phyloP scores from a whole-genome alignment of 2,329 filamentous ascomycete genomes.

The Aulographum hederae region DNA sequence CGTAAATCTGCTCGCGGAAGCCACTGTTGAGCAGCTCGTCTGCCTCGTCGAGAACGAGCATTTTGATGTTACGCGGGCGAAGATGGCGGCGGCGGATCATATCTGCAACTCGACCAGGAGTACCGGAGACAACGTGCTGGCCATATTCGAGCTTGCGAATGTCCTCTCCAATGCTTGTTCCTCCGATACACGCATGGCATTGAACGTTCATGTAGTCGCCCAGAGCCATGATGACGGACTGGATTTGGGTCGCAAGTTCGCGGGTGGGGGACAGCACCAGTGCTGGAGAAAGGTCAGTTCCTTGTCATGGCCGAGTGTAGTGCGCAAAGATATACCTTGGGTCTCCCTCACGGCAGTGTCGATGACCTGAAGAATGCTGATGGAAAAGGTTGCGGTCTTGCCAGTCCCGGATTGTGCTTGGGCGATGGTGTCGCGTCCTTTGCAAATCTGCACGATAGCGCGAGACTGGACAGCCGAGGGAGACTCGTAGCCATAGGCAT shows the following conservation, averaged over 20 bases:
- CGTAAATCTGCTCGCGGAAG: constrained; percentile 97
- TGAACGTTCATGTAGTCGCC: constrained; percentile 99
- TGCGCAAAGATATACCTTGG: constrained; percentile 33
- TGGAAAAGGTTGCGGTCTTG: constrained; percentile 93
- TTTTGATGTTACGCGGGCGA: constrained; percentile 59
- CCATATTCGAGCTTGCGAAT: constrained; percentile 96
- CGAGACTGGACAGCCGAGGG: constrained; percentile 95
- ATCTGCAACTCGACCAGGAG: constrained; percentile 84
- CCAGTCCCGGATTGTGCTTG: constrained; percentile 94
- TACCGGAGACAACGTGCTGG: constrained; percentile 93
- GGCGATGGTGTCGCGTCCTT: constrained; percentile 94
- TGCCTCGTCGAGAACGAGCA: constrained; percentile 60
- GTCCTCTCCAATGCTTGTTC: constrained; percentile 94
- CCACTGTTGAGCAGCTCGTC: constrained; percentile 77
- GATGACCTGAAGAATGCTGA: constrained; percentile 90
- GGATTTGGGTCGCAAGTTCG: constrained; percentile 94
- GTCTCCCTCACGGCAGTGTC: constrained; percentile 84
- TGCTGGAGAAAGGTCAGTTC: constrained; percentile 29
- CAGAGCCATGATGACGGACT: constrained; percentile 98
- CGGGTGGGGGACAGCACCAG: constrained; percentile 90
- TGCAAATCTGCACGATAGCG: constrained; percentile 97
- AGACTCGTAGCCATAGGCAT: constrained; percentile 96
- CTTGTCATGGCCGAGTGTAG: too few species aligned
- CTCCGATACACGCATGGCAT: constrained; percentile 95
- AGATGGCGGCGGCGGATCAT: constrained; percentile 62